A percentile compares a stretch with the other conserved stretches of the same genome.
These are phyloP conservation scores for Adansonia digitata DNA, from an alignment of 345 rosid species.

Conservation along the genomic window DNA sequence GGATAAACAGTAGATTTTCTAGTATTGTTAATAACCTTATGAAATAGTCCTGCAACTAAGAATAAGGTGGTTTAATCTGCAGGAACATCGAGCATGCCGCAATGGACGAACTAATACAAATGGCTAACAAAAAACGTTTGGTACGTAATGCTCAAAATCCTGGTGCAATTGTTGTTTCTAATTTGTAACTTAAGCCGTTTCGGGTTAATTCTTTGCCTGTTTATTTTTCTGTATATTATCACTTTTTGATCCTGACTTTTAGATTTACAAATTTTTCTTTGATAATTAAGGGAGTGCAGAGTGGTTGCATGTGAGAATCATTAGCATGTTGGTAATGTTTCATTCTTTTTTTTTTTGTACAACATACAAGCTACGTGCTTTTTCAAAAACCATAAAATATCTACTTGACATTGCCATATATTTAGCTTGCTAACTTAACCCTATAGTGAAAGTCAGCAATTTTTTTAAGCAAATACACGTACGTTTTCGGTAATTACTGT, in stretches of 20 bases:
- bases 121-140: constrained; percentile 76
- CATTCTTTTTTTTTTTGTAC: not conserved
- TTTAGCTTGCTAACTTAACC: not conserved
- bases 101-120: constrained; percentile 80
- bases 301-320: not conserved
- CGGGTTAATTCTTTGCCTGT: not conserved
- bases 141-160: constrained; percentile 38
- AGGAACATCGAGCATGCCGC: constrained; percentile 73
- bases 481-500: not conserved
- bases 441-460: not conserved
- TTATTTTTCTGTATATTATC: not conserved
- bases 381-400: not conserved
- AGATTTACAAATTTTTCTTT: not conserved
- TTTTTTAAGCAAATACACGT: not conserved
- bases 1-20: constrained; percentile 15
- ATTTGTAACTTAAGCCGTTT: not conserved
- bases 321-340: too few species aligned
- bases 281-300: too few species aligned
- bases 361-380: not conserved
- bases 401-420: not conserved
- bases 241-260: not conserved
- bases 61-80: constrained; percentile 27
- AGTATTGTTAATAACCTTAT: constrained; percentile 3
- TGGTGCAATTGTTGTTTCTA: not conserved
- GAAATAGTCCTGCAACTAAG: constrained; percentile 15